Base-by-base conservation (phyloP, 441 rosid species). In the Erodium chrysanthum region DNA sequence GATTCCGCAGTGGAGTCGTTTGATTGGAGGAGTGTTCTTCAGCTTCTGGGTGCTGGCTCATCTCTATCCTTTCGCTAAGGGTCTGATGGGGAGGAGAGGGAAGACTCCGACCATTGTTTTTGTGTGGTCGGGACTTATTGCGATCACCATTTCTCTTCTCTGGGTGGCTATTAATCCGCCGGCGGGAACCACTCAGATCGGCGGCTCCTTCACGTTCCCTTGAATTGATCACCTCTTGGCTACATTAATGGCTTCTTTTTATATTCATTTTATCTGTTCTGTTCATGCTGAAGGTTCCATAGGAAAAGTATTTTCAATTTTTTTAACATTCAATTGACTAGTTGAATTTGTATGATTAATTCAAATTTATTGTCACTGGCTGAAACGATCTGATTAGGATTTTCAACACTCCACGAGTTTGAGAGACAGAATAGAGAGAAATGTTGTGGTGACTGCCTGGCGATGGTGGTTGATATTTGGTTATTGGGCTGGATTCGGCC, bases 1-100 rank as follows among this genome's bases (percentile, higher is more conserved):
- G 2, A 79, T 74, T 61, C 91, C 94, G 5, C 80, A 86, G 65
- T 88, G 91, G 91, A 88, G 89, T 79, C 82, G 71, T 68, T 80
- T 88, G 25, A 10, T 84, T 4, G 94, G 94, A 40, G 94, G 93
- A 5, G 88, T 84, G 71, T 86, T 86, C 77, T 88, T 88, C 83
- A 86, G 94, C 76, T 79, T 88, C 72, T 88, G 94, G 91, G 91
- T 86, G 14, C 40, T 86, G 56, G 80, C 84, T 48, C 94, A 88
- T 75, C 84, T 88, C 18, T 83, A 80, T 75, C 89, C 91, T 0
- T 88, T 86, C 44, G 88, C 89, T 0, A 86, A 84, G 74, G 89
- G 94, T 15, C 75, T 88, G 67, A 83, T 88, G 94, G 94, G 94
- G 23, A 83, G 83, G 59, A 75, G 84, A 21, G 88, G 90, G 7